These are phyloP conservation scores for Penicillium coffeae DNA, from an alignment of 495 filamentous ascomycete genomes.

Conservation along the genomic window DNA sequence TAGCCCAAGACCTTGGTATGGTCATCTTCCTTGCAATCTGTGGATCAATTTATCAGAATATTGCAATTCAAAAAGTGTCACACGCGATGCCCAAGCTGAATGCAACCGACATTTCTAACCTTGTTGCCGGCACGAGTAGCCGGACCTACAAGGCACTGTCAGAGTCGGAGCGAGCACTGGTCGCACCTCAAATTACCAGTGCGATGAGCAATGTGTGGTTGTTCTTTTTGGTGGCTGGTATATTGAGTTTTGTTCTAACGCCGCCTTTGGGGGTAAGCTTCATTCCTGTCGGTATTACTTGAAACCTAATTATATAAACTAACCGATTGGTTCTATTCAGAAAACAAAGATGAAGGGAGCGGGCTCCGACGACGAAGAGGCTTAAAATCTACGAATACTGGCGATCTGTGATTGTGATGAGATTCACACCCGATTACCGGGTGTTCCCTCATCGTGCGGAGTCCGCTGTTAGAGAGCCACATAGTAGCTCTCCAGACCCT, in stretches of 20 bases:
- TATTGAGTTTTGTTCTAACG: slow-evolving; percentile 2
- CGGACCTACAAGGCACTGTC: slow-evolving; percentile 2
- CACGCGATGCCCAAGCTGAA: neutral
- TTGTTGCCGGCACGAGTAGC: slow-evolving; percentile 2
- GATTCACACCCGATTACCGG: no score
- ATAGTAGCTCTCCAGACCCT: no score
- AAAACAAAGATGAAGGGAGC: no score
- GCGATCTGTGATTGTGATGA: no score
- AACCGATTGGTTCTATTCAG: no score
- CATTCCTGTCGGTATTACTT: no score
- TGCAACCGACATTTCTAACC: neutral
- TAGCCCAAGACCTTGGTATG: slow-evolving; percentile 3
- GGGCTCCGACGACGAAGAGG: no score
- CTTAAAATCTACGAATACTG: no score
- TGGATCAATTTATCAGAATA: slow-evolving; percentile 1
- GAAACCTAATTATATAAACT: no score
- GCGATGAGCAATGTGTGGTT: slow-evolving; percentile 3
- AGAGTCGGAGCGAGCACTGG: slow-evolving; percentile 1
- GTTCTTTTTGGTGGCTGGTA: slow-evolving; percentile 3
- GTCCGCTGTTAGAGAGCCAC: no score
- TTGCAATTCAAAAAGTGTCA: neutral
- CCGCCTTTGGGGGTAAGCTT: slow-evolving; percentile 1
- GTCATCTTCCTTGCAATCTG: slow-evolving; percentile 1
- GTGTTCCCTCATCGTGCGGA: no score
- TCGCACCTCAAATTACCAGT: slow-evolving; percentile 1